Evolutionary conservation across 2,329 filamentous ascomycete species (phyloP).

Genomic region (Coccinonectria pachysandricola): DNA sequence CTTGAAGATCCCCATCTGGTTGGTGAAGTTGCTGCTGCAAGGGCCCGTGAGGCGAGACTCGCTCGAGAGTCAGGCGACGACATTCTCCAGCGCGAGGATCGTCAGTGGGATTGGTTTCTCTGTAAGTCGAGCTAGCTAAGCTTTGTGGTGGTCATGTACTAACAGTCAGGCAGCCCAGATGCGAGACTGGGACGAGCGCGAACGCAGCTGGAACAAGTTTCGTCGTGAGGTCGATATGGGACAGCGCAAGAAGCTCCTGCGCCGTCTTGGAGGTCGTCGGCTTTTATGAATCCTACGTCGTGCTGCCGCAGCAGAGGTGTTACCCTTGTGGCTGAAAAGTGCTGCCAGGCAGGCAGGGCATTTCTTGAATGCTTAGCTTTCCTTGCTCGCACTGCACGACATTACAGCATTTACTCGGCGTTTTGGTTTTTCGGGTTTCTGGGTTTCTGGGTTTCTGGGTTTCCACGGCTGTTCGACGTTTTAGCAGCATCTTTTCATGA

Average conservation of each 20-base stretch:
- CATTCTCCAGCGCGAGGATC: conserved; percentile 45
- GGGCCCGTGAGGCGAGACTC: conserved; percentile 46
- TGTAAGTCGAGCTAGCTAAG: conserved; percentile 29
- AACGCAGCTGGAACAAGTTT: conserved; percentile 35
- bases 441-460: conserved; percentile 7
- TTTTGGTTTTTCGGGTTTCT: conserved; percentile 17
- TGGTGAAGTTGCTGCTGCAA: conserved; percentile 51
- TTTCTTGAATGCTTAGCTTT: no score
- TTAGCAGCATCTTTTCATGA: conserved; percentile 3
- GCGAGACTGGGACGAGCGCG: conserved; percentile 39
- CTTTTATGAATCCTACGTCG: no score
- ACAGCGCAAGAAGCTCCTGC: conserved; percentile 28
- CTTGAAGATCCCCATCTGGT: conserved; percentile 60
- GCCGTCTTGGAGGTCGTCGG: conserved; percentile 28
- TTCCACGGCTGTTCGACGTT: conserved; percentile 3
- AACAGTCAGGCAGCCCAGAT: conserved; percentile 34
- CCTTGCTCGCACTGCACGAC: conserved; percentile 11
- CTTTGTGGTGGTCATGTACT: conserved; percentile 5
- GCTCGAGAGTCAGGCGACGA: conserved; percentile 45
- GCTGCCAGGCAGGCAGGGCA: no score
- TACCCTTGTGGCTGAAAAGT: no score
- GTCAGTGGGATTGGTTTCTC: conserved; percentile 51
- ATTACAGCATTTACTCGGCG: conserved; percentile 18
- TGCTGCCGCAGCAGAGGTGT: no score
- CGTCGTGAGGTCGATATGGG: conserved; percentile 28